Conservation (phyloP, 2,329 filamentous ascomycete species). For the Colletotrichum shisoi region DNA sequence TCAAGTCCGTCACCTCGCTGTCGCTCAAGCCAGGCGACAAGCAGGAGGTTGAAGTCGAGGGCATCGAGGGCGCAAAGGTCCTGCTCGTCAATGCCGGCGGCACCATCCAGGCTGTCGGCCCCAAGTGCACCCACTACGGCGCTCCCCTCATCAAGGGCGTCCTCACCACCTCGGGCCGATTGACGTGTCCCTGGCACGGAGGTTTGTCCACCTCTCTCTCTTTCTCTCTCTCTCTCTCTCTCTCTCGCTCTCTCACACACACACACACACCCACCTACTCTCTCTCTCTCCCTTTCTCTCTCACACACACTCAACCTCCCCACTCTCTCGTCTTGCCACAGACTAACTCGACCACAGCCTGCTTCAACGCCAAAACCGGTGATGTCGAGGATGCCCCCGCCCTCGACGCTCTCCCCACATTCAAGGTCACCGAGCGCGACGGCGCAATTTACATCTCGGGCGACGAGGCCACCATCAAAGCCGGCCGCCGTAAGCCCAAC, state of each 20-base stretch:
- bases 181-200: slow-evolving; percentile 97
- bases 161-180: slow-evolving; percentile 77
- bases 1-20: slow-evolving; percentile 80
- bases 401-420: slow-evolving; percentile 83
- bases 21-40: slow-evolving; percentile 82
- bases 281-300: not conserved
- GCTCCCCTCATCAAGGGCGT: slow-evolving; percentile 89
- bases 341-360: slow-evolving; percentile 65
- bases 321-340: not conserved
- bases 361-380: slow-evolving; percentile 87
- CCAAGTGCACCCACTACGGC: slow-evolving; percentile 91
- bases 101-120: slow-evolving; percentile 78
- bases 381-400: slow-evolving; percentile 96
- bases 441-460: slow-evolving; percentile 85
- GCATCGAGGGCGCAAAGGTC: slow-evolving; percentile 84
- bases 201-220: slow-evolving; percentile 60
- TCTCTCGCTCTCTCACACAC: not conserved
- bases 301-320: not conserved
- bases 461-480: slow-evolving; percentile 79
- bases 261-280: not conserved
- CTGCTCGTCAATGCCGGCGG: slow-evolving; percentile 81
- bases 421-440: slow-evolving; percentile 80
- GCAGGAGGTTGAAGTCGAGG: slow-evolving; percentile 88
- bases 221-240: not conserved
- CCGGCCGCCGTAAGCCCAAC: slow-evolving; percentile 75